Percentiles rank a stretch among this genome's conserved stretches.
phyloP scores from a whole-genome alignment of 225 moss, liverwort and hornwort species.

The Pseudoscleropodium purum region DNA sequence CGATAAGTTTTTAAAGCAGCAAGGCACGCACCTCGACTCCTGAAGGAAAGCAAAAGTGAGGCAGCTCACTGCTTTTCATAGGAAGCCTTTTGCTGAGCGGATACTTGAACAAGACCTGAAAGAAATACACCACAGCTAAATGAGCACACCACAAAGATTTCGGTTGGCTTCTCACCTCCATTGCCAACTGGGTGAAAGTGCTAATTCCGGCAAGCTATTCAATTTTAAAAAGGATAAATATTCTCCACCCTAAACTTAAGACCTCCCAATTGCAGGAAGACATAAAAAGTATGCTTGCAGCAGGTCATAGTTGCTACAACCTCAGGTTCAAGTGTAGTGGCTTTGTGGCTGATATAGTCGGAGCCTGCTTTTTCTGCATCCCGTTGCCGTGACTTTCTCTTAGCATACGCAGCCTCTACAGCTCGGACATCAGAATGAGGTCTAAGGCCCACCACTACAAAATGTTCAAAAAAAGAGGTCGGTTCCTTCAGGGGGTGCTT shows the following conservation, averaged over 20 bases:
- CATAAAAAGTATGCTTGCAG: not conserved
- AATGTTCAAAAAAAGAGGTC: conserved; percentile 82
- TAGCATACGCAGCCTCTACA: conserved; percentile 84
- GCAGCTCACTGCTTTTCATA: conserved; percentile 87
- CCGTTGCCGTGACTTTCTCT: conserved; percentile 83
- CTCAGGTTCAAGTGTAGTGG: conserved; percentile 79
- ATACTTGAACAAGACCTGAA: conserved; percentile 89
- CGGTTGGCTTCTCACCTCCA: not conserved
- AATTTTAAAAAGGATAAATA: not conserved
- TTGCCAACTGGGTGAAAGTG: not conserved
- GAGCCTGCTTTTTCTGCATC: conserved; percentile 63
- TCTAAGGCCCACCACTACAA: conserved; percentile 86
- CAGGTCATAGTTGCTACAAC: conserved; percentile 19
- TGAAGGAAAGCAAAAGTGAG: conserved; percentile 89
- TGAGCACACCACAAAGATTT: not conserved
- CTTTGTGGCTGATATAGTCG: conserved; percentile 47
- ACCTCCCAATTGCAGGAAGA: not conserved
- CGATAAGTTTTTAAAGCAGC: not conserved
- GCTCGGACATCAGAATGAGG: conserved; percentile 79
- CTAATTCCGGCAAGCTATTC: not conserved
- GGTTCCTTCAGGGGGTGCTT: conserved; percentile 78
- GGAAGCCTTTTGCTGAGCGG: conserved; percentile 85
- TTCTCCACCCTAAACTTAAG: not conserved
- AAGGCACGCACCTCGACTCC: conserved; percentile 72
- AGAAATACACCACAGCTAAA: not conserved